phyloP scores from a whole-genome alignment of 2,329 filamentous ascomycete species.

The Monilinia aucupariae region DNA sequence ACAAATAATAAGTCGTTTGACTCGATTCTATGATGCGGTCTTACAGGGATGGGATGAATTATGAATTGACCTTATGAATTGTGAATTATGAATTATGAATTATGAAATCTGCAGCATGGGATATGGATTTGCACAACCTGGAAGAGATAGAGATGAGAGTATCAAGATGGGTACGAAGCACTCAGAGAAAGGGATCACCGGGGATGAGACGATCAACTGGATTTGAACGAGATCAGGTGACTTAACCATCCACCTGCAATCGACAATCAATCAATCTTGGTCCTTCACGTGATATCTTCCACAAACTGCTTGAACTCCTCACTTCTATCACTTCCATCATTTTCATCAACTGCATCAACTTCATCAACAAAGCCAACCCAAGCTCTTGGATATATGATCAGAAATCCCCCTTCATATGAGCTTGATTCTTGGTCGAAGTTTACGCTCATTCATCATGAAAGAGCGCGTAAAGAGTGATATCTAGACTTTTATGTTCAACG shows the following conservation, averaged over 20 bases:
- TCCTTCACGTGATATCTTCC: not conserved
- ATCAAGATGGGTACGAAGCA: too few relatives aligned
- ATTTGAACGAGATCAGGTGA: too few relatives aligned
- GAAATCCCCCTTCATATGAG: not conserved
- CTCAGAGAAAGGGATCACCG: too few relatives aligned
- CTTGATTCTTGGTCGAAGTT: not conserved
- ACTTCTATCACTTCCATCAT: too few relatives aligned
- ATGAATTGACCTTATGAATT: not conserved
- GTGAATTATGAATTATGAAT: too few relatives aligned
- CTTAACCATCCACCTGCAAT: too few relatives aligned
- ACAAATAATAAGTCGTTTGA: not conserved
- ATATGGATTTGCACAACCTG: too few relatives aligned
- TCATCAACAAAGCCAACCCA: not conserved
- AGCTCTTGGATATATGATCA: not conserved
- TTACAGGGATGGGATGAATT: not conserved
- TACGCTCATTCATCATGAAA: not conserved
- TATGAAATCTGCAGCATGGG: too few relatives aligned
- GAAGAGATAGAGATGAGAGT: too few relatives aligned
- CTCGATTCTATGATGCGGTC: slow-evolving; percentile 3
- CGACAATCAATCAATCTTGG: too few relatives aligned
- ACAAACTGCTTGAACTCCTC: too few relatives aligned
- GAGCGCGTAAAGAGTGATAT: not conserved
- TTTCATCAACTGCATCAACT: not conserved
- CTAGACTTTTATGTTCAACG: not conserved
- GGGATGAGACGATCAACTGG: too few relatives aligned